Evolutionary conservation across 2,329 filamentous ascomycete genomes (phyloP).

Genomic region (Verticillium isaacii): DNA sequence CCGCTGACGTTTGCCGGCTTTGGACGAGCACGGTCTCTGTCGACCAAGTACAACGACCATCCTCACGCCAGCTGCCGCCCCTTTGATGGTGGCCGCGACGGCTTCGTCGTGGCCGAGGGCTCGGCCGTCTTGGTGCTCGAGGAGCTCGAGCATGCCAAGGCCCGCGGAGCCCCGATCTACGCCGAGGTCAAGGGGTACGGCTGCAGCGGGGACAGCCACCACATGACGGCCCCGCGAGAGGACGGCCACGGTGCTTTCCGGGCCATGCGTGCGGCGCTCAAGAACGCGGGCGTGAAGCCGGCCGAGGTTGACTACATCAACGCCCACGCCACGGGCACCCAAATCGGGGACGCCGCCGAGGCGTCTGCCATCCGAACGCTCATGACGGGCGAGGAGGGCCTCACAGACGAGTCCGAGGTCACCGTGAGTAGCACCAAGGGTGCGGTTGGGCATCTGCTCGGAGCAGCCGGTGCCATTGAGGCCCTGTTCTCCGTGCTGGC

Average conservation of each 20-base stretch:
- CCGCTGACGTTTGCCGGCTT: conserved; percentile 91
- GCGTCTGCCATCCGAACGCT: conserved; percentile 75
- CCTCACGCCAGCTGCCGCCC: conserved; percentile 73
- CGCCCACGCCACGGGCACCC: conserved; percentile 87
- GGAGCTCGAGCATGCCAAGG: conserved; percentile 81
- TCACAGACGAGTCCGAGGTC: conserved; percentile 55
- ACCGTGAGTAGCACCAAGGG: conserved; percentile 94
- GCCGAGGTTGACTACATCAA: conserved; percentile 83
- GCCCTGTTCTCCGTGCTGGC: conserved; percentile 80
- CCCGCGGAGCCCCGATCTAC: conserved; percentile 75
- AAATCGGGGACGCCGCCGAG: conserved; percentile 83
- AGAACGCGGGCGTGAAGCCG: conserved; percentile 65
- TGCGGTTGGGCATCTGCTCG: conserved; percentile 84
- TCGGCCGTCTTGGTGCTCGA: conserved; percentile 85
- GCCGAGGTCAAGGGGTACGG: conserved; percentile 89
- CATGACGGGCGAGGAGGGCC: conserved; percentile 69
- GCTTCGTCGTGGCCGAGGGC: conserved; percentile 92
- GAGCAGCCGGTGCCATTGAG: conserved; percentile 87
- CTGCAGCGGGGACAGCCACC: conserved; percentile 82
- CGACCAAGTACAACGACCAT: conserved; percentile 71
- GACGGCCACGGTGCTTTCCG: conserved; percentile 77
- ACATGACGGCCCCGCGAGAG: conserved; percentile 85
- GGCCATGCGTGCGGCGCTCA: conserved; percentile 81
- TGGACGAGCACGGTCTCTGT: conserved; percentile 77
- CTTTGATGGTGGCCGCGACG: conserved; percentile 74